These are phyloP conservation scores for Pseudogymnoascus sp. DNA, from an alignment of 2,329 filamentous ascomycete genomes.

Conservation along the genomic window DNA sequence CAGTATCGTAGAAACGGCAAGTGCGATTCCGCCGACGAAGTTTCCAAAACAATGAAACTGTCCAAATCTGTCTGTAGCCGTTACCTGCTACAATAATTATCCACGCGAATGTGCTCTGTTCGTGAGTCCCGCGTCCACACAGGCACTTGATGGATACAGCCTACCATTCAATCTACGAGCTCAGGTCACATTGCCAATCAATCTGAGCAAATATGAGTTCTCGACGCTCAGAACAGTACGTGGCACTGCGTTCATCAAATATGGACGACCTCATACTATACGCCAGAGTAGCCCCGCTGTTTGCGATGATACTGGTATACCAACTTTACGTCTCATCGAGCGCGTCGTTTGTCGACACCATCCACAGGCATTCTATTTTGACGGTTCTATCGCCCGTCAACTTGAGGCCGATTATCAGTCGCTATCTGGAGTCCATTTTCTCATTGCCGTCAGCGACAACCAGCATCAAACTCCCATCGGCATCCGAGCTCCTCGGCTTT, in stretches of 20 bases:
- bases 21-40: neutral
- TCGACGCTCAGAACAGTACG: neutral
- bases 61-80: neutral
- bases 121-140: neutral
- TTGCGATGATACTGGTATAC: neutral
- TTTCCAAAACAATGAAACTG: neutral
- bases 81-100: neutral
- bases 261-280: neutral
- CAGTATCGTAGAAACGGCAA: neutral
- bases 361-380: neutral
- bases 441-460: neutral
- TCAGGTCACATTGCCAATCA: neutral
- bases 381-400: neutral
- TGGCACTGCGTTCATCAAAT: neutral
- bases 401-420: neutral
- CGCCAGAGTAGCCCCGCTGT: neutral
- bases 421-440: neutral
- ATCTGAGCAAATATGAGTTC: neutral
- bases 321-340: neutral
- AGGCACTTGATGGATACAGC: neutral
- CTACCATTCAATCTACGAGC: neutral
- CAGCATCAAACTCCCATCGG: neutral
- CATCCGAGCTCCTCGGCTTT: neutral
- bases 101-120: neutral
- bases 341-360: neutral